Evolutionary conservation across 129 eudicot genomes (phyloP).

Genomic region (Smallanthus sonchifolius): DNA sequence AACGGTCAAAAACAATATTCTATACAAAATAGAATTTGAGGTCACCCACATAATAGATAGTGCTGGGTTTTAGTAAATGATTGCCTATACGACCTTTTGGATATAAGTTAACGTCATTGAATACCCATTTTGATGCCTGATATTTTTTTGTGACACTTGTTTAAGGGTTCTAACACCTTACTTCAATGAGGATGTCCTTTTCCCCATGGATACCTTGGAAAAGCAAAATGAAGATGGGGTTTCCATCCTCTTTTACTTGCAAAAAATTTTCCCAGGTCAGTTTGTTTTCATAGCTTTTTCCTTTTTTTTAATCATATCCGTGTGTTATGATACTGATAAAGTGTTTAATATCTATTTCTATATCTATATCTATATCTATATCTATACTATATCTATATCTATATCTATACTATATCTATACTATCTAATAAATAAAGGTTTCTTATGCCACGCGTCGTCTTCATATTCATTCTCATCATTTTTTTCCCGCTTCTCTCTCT

Average conservation of each 20-base stretch:
- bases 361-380: too few species aligned
- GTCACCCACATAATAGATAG: neutral
- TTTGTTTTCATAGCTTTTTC: slow-evolving; percentile 4
- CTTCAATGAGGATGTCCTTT: slow-evolving; percentile 77
- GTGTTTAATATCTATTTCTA: too few species aligned
- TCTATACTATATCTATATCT: too few species aligned
- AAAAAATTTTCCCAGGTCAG: slow-evolving; percentile 75
- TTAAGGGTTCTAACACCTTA: slow-evolving; percentile 81
- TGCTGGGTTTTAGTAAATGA: neutral
- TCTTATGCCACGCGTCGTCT: too few species aligned
- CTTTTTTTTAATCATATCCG: neutral
- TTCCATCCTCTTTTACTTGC: slow-evolving; percentile 80
- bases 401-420: too few species aligned
- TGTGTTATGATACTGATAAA: slow-evolving; percentile 19
- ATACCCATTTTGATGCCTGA: slow-evolving; percentile 4
- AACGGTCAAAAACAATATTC: neutral
- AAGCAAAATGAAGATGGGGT: slow-evolving; percentile 88
- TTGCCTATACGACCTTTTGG: neutral
- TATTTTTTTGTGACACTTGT: slow-evolving; percentile 1
- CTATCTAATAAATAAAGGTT: too few species aligned
- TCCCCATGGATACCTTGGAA: slow-evolving; percentile 53
- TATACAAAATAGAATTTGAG: neutral
- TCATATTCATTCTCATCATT: too few species aligned
- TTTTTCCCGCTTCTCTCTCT: too few species aligned
- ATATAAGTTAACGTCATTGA: neutral